A percentile compares a stretch with the other conserved stretches of the same genome.
phyloP scores from a whole-genome alignment of 2,329 filamentous ascomycete species.

The Diaporthe nobilis region DNA sequence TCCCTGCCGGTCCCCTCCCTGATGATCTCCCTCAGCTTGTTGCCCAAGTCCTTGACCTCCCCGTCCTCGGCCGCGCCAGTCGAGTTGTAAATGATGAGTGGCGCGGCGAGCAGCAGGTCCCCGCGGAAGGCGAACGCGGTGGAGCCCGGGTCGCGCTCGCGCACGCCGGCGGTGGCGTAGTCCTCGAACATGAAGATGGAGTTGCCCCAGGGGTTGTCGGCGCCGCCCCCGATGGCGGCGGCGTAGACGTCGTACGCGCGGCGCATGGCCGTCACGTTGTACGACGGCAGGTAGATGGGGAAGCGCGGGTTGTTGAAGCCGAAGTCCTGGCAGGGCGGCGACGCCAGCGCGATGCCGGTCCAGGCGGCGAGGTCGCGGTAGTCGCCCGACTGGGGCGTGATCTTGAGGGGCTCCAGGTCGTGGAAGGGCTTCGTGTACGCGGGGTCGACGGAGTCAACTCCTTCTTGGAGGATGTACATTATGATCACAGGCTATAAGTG shows the following conservation, averaged over 20 bases:
- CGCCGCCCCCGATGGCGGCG: conserved; percentile 41
- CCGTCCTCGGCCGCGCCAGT: conserved; percentile 50
- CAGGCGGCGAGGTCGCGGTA: conserved; percentile 61
- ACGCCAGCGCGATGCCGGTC: conserved; percentile 56
- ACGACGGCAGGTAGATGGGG: conserved; percentile 40
- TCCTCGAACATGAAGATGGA: conserved; percentile 69
- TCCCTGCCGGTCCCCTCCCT: conserved; percentile 51
- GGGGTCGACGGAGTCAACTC: conserved; percentile 56
- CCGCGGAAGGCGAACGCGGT: conserved; percentile 62
- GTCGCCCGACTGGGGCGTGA: conserved; percentile 52
- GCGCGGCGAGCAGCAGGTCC: conserved; percentile 53
- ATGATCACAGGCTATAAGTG: conserved; percentile 54
- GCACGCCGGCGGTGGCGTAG: conserved; percentile 63
- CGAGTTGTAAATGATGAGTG: conserved; percentile 55
- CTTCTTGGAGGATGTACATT: conserved; percentile 60
- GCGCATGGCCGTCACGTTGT: conserved; percentile 53
- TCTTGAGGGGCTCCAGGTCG: conserved; percentile 55
- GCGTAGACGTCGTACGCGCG: conserved; percentile 54
- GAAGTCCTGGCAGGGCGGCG: conserved; percentile 58
- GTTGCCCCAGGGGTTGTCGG: conserved; percentile 53
- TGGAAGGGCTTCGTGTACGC: conserved; percentile 59
- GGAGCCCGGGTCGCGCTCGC: conserved; percentile 51
- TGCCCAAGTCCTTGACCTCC: conserved; percentile 54
- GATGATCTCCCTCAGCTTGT: conserved; percentile 55
- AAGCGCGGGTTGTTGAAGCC: conserved; percentile 55